Evolutionary conservation across 2,329 filamentous ascomycete genomes (phyloP), one percentile per base, ranked within the genome.

Genomic region (Fusarium chaquense): DNA sequence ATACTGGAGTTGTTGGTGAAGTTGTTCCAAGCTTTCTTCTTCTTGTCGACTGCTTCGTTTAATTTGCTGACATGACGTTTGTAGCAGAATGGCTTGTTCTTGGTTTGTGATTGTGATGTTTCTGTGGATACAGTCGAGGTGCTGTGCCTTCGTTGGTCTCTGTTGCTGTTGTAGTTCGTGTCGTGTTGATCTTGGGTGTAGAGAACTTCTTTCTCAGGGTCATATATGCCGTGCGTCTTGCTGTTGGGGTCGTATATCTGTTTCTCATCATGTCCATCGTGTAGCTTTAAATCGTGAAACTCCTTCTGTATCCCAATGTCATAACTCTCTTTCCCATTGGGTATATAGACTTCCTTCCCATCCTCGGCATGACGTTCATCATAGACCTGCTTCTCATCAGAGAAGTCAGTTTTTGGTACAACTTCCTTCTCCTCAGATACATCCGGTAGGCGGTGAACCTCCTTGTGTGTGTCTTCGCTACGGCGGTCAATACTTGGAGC

Each of bases 401-500:
- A 43, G 9, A 36, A 33, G 12, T 45, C 41, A 4, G 18, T 38
- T 1, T n/a, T 56, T 3, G 43, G 46, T 7, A 49, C 43, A 22
- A 68, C 69, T 22, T 68, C 53, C 10, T 72, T 72, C 38, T 68
- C 69, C 18, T 70, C 66, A 2, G 44, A 51, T 22, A 67, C 54
- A 10, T 58, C 52, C 11, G 58, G 49, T 5, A 68, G 36, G 6
- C 33, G 61, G 47, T 50, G 20, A 20, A 44, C 56, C 47, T 68
- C 64, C 15, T 71, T 69, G 13, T 69, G 26, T 5, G 60, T 65
- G 15, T 71, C 64, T 35, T 69, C 56, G 8, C 26, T 38, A 32
- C 24, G 32, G 11, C 7, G n/a, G 28, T 22, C 36, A n/a, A 46
- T 13, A 13, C 5, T 28, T 41, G 40, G 30, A 15, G 35, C 26